Conservation (phyloP, 805 yeast genomes). For the Cyberlindnera maritima region DNA sequence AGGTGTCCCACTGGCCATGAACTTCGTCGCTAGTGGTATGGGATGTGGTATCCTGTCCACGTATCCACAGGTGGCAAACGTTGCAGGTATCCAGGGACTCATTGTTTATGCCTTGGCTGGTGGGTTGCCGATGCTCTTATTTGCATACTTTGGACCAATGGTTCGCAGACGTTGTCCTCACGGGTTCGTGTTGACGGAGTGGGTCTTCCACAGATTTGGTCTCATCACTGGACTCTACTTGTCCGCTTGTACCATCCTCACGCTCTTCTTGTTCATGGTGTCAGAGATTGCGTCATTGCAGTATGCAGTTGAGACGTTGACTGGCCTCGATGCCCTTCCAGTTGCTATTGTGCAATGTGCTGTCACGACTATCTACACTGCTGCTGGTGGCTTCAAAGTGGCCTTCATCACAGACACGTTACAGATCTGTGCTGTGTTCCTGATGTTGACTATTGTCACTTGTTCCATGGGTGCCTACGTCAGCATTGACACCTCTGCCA, state of each 20-base stretch:
- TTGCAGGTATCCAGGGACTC: constrained; percentile 84
- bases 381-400: constrained; percentile 85
- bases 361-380: constrained; percentile 83
- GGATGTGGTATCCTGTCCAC: constrained; percentile 89
- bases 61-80: constrained; percentile 81
- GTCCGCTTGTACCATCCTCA: constrained; percentile 77
- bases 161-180: constrained; percentile 78
- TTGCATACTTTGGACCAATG: constrained; percentile 78
- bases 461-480: constrained; percentile 77
- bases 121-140: constrained; percentile 80
- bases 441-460: constrained; percentile 66
- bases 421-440: constrained; percentile 73
- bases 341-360: constrained; percentile 82
- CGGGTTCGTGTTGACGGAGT: constrained; percentile 89
- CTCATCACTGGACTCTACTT: constrained; percentile 66
- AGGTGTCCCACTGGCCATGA: constrained; percentile 79
- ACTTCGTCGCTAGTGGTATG: constrained; percentile 89
- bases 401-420: constrained; percentile 84
- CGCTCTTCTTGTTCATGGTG: constrained; percentile 83
- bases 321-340: constrained; percentile 76
- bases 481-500: constrained; percentile 52
- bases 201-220: constrained; percentile 89
- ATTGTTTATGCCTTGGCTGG: constrained; percentile 78
- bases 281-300: constrained; percentile 83
- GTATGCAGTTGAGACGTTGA: constrained; percentile 70